A percentile compares a stretch with the other conserved stretches of the same genome.
Evolutionary conservation across 2,329 filamentous ascomycete genomes (phyloP).

Genomic region (Aspergillus chevalieri): DNA sequence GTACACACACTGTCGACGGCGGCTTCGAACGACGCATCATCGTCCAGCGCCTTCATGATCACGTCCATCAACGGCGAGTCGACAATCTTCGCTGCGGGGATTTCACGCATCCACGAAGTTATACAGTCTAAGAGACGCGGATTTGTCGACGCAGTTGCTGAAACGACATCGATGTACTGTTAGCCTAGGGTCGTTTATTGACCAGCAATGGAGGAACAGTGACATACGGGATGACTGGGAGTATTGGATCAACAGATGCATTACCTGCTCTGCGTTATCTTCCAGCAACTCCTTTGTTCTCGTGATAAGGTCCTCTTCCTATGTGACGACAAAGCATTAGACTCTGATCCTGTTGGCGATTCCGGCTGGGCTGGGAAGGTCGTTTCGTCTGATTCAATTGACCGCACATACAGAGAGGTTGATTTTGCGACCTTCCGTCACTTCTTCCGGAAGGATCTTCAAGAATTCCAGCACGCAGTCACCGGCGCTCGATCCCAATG

Average conservation of each 20-base stretch:
- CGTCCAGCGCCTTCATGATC: constrained; percentile 69
- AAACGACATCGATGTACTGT: constrained; percentile 15
- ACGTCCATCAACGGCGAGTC: constrained; percentile 78
- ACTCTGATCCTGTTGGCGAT: constrained; percentile 24
- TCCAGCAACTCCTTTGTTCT: constrained; percentile 85
- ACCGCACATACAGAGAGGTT: constrained; percentile 92
- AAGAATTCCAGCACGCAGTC: constrained; percentile 92
- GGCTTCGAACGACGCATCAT: constrained; percentile 73
- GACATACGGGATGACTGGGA: constrained; percentile 75
- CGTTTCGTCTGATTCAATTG: constrained; percentile 23
- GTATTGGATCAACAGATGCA: constrained; percentile 82
- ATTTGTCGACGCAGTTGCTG: constrained; percentile 72
- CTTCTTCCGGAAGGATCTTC: constrained; percentile 94
- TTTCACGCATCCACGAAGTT: constrained; percentile 92
- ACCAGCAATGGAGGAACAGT: background rate
- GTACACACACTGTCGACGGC: constrained; percentile 89
- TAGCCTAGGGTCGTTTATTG: constrained; percentile 5
- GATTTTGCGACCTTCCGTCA: constrained; percentile 98
- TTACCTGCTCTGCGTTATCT: constrained; percentile 82
- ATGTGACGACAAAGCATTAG: constrained; percentile 46
- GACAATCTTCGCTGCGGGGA: constrained; percentile 75
- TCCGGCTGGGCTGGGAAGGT: constrained; percentile 7
- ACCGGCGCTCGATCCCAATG: constrained; percentile 64
- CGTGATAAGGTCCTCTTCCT: constrained; percentile 90
- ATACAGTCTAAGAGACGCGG: constrained; percentile 91